Conservation (phyloP, 306 rosid genomes). For the Lathyrus tuberosus region DNA sequence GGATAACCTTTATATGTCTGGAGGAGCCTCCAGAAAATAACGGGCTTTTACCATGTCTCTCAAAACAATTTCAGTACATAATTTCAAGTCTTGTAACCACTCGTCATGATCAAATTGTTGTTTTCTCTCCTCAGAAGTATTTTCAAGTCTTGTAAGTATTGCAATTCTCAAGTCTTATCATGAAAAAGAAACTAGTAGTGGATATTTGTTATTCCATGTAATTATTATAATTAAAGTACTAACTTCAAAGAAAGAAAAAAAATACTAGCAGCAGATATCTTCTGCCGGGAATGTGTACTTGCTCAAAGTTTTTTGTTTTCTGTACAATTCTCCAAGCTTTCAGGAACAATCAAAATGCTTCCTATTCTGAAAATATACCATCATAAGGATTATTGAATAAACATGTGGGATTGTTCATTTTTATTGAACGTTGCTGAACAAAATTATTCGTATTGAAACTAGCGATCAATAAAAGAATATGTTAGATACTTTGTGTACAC, state of each 20-base stretch:
- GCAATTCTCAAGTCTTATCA: slow-evolving; percentile 6
- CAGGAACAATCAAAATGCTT: background rate
- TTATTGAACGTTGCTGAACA: no score
- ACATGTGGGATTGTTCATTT: no score
- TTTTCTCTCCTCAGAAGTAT: background rate
- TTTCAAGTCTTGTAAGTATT: background rate
- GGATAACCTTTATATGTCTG: background rate
- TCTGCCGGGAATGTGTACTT: background rate
- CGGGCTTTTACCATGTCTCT: no score
- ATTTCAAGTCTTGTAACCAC: slow-evolving; percentile 16
- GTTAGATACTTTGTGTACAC: no score
- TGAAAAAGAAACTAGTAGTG: slow-evolving; percentile 17
- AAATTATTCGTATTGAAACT: background rate
- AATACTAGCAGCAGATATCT: background rate
- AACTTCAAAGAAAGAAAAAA: background rate
- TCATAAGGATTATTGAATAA: no score
- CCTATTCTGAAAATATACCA: no score
- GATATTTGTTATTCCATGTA: slow-evolving; percentile 24
- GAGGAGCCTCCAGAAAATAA: no score
- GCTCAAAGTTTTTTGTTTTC: background rate
- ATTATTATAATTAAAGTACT: slow-evolving; percentile 12
- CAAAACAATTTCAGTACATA: background rate
- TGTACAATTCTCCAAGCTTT: background rate
- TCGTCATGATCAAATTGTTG: slow-evolving; percentile 2
- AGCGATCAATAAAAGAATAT: no score